Conservation (phyloP, 2,329 filamentous ascomycete species). For the Clonostachys rosea region DNA sequence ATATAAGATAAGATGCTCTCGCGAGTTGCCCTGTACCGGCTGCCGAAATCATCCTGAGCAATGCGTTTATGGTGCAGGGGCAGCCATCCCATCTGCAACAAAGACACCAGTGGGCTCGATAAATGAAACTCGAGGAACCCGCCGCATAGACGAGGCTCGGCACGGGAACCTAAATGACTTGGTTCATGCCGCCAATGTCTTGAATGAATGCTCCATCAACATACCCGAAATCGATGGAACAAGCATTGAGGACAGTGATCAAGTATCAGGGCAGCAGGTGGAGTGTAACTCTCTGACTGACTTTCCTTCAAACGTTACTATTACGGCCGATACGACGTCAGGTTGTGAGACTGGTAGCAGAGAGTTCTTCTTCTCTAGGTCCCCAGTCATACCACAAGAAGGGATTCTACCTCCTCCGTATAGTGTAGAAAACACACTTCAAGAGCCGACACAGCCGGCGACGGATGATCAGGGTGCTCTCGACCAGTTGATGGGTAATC, state of each 20-base stretch:
- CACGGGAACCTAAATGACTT: background rate
- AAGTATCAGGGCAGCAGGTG: background rate
- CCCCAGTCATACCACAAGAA: background rate
- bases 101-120: too few relatives aligned
- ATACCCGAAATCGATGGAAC: too few relatives aligned
- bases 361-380: background rate
- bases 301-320: background rate
- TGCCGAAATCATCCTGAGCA: constrained; percentile 7
- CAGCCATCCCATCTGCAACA: background rate
- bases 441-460: too few relatives aligned
- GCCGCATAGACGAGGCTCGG: too few relatives aligned
- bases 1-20: constrained; percentile 16
- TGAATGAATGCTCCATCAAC: background rate
- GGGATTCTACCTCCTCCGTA: background rate
- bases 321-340: background rate
- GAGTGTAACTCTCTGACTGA: background rate
- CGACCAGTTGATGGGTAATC: background rate
- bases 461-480: too few relatives aligned
- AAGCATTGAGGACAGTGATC: background rate
- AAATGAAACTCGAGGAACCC: too few relatives aligned
- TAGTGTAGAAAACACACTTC: too few relatives aligned
- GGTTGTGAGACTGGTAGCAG: background rate
- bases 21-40: constrained; percentile 11
- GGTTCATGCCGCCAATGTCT: background rate
- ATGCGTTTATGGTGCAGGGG: constrained; percentile 2